These are phyloP conservation scores for Chondrostereum purpureum DNA, from an alignment of 1,284 basidiomycete genomes.

Conservation along the genomic window DNA sequence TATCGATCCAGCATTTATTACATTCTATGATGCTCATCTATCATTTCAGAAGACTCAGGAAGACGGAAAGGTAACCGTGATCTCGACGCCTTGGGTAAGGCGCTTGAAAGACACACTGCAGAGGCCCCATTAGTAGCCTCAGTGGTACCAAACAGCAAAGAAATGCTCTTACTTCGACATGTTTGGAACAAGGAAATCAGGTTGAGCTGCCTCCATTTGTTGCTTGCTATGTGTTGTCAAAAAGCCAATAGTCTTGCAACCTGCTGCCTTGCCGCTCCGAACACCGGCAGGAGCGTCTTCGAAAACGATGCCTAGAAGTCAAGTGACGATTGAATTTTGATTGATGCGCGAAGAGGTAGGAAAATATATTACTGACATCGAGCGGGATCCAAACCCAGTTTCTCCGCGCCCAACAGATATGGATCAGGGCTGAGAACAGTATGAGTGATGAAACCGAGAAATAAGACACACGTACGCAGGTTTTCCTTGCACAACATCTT, in stretches of 20 bases:
- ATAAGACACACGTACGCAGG: slow-evolving; percentile 47
- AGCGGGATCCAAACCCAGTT: slow-evolving; percentile 50
- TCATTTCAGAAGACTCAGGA: too few species aligned
- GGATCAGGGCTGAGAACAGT: slow-evolving; percentile 69
- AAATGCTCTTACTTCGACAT: slow-evolving; percentile 46
- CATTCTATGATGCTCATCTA: too few species aligned
- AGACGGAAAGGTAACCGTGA: slow-evolving; percentile 1
- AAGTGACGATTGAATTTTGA: too few species aligned
- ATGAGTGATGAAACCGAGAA: too few species aligned
- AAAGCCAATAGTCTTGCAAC: slow-evolving; percentile 73
- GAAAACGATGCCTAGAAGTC: slow-evolving; percentile 67
- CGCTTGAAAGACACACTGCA: slow-evolving; percentile 1
- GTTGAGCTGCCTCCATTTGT: slow-evolving; percentile 50
- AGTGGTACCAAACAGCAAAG: background rate
- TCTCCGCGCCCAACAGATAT: slow-evolving; percentile 68
- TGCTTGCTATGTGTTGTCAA: slow-evolving; percentile 71
- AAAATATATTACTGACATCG: slow-evolving; percentile 40
- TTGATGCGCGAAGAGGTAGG: slow-evolving; percentile 1
- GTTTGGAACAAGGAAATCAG: slow-evolving; percentile 59
- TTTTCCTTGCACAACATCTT: slow-evolving; percentile 77
- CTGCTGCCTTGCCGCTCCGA: slow-evolving; percentile 67
- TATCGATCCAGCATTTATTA: too few species aligned
- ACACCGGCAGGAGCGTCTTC: slow-evolving; percentile 86
- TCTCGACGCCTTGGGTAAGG: background rate
- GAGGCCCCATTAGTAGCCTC: background rate